These are phyloP conservation scores for Lentinula boryana DNA, from an alignment of 768 basidiomycete genomes.

Conservation along the genomic window DNA sequence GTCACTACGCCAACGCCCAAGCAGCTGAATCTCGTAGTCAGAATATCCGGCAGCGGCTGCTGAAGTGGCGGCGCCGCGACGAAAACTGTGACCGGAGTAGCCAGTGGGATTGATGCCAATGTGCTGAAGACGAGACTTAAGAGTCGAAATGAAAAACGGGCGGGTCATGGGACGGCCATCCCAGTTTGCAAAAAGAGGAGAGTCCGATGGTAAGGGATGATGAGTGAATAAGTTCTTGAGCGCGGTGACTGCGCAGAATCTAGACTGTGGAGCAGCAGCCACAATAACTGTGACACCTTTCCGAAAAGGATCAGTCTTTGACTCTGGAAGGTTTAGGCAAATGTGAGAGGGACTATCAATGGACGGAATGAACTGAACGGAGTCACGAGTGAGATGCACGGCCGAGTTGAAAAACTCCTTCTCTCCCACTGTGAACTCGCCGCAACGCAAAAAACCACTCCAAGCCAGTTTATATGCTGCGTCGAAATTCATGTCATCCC, in stretches of 20 bases:
- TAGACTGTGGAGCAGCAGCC: constrained; percentile 13
- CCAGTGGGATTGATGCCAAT: constrained; percentile 9
- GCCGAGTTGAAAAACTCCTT: constrained; percentile 8
- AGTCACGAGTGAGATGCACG: constrained; percentile 9
- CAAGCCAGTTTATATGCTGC: constrained; percentile 12
- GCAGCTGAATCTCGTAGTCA: constrained; percentile 29
- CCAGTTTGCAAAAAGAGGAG: no score
- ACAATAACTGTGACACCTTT: constrained; percentile 18
- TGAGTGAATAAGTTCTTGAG: no score
- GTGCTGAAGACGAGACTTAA: no score
- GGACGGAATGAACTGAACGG: no score
- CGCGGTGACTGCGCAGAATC: no score
- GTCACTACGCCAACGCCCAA: constrained; percentile 30
- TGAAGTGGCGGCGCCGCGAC: constrained; percentile 20
- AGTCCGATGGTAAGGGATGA: no score
- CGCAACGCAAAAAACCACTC: constrained; percentile 11
- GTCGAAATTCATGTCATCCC: constrained; percentile 9
- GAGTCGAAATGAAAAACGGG: no score
- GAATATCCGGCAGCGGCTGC: constrained; percentile 23
- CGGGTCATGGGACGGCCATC: no score
- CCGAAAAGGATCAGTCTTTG: constrained; percentile 32
- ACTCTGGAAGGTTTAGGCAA: constrained; percentile 22
- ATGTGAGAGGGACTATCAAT: constrained; percentile 15
- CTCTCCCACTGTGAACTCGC: constrained; percentile 11
- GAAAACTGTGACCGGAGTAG: constrained; percentile 24